A percentile compares a stretch with the other conserved stretches of the same genome.
phyloP scores from a whole-genome alignment of 164 flowering plant genomes.

The Nelumbo lutea region DNA sequence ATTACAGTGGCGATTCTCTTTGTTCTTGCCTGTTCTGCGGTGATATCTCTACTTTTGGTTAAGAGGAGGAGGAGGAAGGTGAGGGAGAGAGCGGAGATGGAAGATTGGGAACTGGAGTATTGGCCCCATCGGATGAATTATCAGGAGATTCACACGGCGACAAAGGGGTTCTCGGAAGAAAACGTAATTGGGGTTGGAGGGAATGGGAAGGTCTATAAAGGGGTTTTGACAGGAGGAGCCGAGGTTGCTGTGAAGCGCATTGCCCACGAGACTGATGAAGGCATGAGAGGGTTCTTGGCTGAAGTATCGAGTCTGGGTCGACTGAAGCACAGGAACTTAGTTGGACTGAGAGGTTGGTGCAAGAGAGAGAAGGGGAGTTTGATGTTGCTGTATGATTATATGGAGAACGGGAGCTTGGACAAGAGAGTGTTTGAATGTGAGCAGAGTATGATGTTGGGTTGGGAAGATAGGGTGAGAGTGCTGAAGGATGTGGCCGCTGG shows the following conservation, averaged over 20 bases:
- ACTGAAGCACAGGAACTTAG: slow-evolving; percentile 45
- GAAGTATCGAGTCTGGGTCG: slow-evolving; percentile 51
- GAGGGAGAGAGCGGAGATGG: slow-evolving; percentile 18
- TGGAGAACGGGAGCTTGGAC: slow-evolving; percentile 53
- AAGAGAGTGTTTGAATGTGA: slow-evolving; percentile 33
- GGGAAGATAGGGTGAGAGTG: slow-evolving; percentile 32
- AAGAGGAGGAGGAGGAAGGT: slow-evolving; percentile 8
- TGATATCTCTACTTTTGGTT: slow-evolving; percentile 3
- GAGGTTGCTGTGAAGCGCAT: slow-evolving; percentile 45
- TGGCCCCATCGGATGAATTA: slow-evolving; percentile 47
- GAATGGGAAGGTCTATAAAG: slow-evolving; percentile 43
- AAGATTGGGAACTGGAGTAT: slow-evolving; percentile 51
- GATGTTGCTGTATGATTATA: slow-evolving; percentile 38
- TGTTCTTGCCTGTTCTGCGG: not conserved
- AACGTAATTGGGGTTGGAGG: slow-evolving; percentile 41
- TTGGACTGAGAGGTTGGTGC: slow-evolving; percentile 47
- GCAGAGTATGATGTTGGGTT: slow-evolving; percentile 20
- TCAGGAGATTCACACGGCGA: slow-evolving; percentile 30
- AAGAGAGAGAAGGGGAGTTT: slow-evolving; percentile 30
- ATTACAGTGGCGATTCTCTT: slow-evolving; percentile 13
- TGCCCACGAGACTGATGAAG: slow-evolving; percentile 23
- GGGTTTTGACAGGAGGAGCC: slow-evolving; percentile 23
- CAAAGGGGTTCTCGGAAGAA: slow-evolving; percentile 34
- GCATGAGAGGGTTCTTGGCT: slow-evolving; percentile 37
- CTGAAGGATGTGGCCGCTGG: slow-evolving; percentile 40